Base-by-base conservation (phyloP, 2,329 filamentous ascomycete species). In the Penicillium janthinellum region DNA sequence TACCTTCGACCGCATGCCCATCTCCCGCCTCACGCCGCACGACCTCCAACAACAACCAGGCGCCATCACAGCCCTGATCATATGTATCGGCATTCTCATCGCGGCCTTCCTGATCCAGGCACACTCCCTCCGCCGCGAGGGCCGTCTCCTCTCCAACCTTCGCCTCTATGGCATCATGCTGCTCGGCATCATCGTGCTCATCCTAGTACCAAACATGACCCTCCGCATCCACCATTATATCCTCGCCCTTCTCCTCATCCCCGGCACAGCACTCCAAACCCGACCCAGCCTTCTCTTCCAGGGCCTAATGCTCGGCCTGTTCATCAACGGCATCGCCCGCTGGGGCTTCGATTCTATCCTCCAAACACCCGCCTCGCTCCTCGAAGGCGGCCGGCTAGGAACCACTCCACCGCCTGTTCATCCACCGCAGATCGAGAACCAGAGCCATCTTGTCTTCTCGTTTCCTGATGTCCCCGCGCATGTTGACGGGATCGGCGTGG, bases 181-280 rank as follows among this genome's bases (percentile, higher is more conserved):
- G 3, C 64, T 66, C 14, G 66, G 68, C 7, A 67, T 86, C 1
- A 65, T 84, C 0, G 65, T 79, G 28, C 74, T 86, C 31, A 72
- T 86, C n/a, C 75, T 81, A 1, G 74, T 87, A 2, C 85, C 85
- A 0, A 75, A 81, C 41, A 82, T 87, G 75, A 84, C 83, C 61
- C 77, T 88, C 20, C 81, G 85, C n/a, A 86, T 88, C 59, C 85
- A 88, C 65, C 85, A 88, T 66, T 88, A 88, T 67, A 86, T 88
- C 66, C 79, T 88, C 3, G 83, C 81, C 0, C 76, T 88, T 0
- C 74, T 88, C 3, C 77, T 88, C 2, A 75, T 87, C 0, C 83
- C 84, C 0, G 86, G 86, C 0, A 87, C 85, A 2, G 78, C 79
- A 0, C 79, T 87, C 65, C 85, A 87, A 64, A 88, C 83, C 17